phyloP scores from a whole-genome alignment of 306 rosid genomes.

The Vicia sativa region DNA sequence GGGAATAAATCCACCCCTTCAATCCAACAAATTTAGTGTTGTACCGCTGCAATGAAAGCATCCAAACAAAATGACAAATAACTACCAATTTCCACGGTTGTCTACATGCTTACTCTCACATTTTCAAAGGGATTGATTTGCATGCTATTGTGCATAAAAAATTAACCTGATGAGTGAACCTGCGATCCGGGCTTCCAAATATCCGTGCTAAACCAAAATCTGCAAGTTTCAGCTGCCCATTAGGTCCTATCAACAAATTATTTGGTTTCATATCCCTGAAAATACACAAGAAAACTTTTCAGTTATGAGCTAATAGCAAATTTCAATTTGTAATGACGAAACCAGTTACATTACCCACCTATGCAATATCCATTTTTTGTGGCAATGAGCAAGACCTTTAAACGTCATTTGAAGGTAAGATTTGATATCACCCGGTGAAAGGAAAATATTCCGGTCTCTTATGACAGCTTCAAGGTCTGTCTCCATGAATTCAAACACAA shows the following conservation, averaged over 20 bases:
- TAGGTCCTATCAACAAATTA: constrained; percentile 89
- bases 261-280: constrained; percentile 99
- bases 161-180: constrained; percentile 91
- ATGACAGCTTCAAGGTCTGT: constrained; percentile 98
- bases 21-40: background rate
- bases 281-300: constrained; percentile 31
- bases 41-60: background rate
- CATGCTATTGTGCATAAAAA: constrained; percentile 37
- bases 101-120: constrained; percentile 5
- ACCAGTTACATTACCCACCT: constrained; percentile 52
- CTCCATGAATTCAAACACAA: constrained; percentile 97
- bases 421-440: constrained; percentile 88
- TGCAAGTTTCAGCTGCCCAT: constrained; percentile 95
- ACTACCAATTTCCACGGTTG: constrained; percentile 6
- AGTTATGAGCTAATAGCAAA: constrained; percentile 37
- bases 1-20: background rate
- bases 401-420: constrained; percentile 91
- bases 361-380: constrained; percentile 95
- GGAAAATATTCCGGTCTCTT: constrained; percentile 86
- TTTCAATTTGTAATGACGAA: constrained; percentile 8
- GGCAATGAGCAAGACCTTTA: constrained; percentile 89
- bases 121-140: constrained; percentile 1
- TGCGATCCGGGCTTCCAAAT: constrained; percentile 97
- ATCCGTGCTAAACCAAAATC: constrained; percentile 98
- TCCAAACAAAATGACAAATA: background rate